phyloP scores from a whole-genome alignment of 345 rosid genomes.

The Salix exigua region DNA sequence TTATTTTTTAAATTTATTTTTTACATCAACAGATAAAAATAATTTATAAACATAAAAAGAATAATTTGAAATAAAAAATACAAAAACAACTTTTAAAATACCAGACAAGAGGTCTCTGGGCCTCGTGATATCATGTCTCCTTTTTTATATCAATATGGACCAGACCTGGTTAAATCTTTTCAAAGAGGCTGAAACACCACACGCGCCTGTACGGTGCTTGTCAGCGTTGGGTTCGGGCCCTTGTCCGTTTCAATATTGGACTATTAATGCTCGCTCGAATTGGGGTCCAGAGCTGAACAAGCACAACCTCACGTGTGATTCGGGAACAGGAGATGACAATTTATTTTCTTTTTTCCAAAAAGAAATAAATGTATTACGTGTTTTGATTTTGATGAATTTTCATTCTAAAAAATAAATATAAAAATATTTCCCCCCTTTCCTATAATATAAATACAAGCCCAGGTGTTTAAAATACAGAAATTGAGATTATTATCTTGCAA shows the following conservation, averaged over 20 bases:
- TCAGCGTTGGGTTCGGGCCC: conserved; percentile 24
- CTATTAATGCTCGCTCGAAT: background rate
- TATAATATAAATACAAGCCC: too few relatives aligned
- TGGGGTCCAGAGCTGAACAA: background rate
- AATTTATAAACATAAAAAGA: too few relatives aligned
- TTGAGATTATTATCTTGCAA: too few relatives aligned
- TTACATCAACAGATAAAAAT: too few relatives aligned
- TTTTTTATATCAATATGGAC: conserved; percentile 26
- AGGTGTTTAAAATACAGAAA: too few relatives aligned
- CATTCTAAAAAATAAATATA: too few relatives aligned
- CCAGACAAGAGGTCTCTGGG: conserved; percentile 1
- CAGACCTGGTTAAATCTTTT: background rate
- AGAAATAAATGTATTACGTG: too few relatives aligned
- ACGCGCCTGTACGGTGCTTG: background rate
- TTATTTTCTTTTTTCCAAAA: background rate
- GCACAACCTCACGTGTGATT: background rate
- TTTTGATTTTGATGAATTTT: too few relatives aligned
- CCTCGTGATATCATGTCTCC: conserved; percentile 32
- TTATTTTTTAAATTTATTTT: too few relatives aligned
- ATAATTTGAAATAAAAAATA: too few relatives aligned
- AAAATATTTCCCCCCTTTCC: too few relatives aligned
- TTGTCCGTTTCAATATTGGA: background rate
- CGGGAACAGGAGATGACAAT: background rate
- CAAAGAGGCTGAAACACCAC: conserved; percentile 11
- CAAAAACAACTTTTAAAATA: too few relatives aligned